Percentiles rank a stretch among this genome's conserved stretches.
Evolutionary conservation across 2,329 filamentous ascomycete species (phyloP).

Genomic region (Stachybotrys echinatus): DNA sequence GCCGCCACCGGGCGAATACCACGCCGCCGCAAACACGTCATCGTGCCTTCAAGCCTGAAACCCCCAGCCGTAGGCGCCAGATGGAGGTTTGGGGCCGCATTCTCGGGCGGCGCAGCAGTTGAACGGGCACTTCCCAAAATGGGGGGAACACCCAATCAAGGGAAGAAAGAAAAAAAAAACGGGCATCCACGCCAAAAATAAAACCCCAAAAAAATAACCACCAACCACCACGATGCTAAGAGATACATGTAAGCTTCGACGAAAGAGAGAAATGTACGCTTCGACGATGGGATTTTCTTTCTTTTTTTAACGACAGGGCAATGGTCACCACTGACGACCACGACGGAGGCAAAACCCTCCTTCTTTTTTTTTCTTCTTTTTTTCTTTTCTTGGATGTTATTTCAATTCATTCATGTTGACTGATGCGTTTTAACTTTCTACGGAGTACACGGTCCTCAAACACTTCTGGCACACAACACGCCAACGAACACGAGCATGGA

Average conservation of each 20-base stretch:
- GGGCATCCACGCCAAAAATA: not conserved
- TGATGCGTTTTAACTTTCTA: not conserved
- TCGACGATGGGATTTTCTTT: not conserved
- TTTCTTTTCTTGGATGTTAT: too few species aligned
- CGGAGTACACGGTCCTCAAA: not conserved
- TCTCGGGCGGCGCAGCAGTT: constrained; percentile 25
- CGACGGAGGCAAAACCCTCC: not conserved
- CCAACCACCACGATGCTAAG: too few species aligned
- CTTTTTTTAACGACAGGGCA: constrained; percentile 1
- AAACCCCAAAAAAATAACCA: not conserved
- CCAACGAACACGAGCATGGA: not conserved
- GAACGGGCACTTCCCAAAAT: too few species aligned
- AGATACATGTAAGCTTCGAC: not conserved
- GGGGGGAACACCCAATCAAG: not conserved
- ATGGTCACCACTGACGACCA: constrained; percentile 6
- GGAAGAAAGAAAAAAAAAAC: not conserved
- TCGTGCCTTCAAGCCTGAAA: constrained; percentile 4
- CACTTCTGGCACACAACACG: too few species aligned
- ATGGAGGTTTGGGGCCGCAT: constrained; percentile 32
- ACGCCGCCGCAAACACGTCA: constrained; percentile 14
- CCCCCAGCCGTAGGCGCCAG: constrained; percentile 17
- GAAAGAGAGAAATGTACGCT: not conserved
- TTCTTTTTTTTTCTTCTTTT: not conserved
- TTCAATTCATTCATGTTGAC: not conserved
- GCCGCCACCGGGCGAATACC: constrained; percentile 12